Base-by-base conservation (phyloP, 192 early-diverging fungal genomes). In the Rhizophagus prolifer region DNA sequence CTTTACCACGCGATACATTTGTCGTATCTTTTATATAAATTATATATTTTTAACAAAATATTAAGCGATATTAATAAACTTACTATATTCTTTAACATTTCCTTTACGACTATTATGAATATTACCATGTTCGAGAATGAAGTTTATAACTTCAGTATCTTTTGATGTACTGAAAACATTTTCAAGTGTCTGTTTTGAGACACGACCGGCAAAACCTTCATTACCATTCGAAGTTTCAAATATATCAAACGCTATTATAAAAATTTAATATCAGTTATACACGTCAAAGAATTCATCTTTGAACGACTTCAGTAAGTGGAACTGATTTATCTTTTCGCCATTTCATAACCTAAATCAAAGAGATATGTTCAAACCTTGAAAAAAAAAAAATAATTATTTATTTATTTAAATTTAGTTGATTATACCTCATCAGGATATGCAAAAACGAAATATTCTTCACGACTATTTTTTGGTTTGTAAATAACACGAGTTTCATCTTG, bases 281-380 rank as follows among this genome's bases (percentile, higher is more conserved):
- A 6, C 0, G 7, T 38, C 6, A 59, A n/a, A 23, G 6, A 60
- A 16, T 59, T 59, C 13, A 8, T 36, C 73, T 46, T 41, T 75
- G 60, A 38, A 75, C 41, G 0, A 44, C 38, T 0, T 64, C 61
- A 23, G 46, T 63, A 8, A 75, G 34, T 44, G 73, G 73, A 14
- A 75, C 47, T 30, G 73, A 41, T 75, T 75, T 75, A 63, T 75
- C 73, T 28, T 34, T 61, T 1, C 73, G 60, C 73, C 73, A 75
- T 47, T 65, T 63, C 9, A 6, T 1, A 7, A 75, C 59, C 73
- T 75, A 75, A 26, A 6, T 28, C 4, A 34, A 74, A 9, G 14
- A 50, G 4, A 50, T 64, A 3, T 30, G 5, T 25, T 10, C 6
- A n/a, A 3, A 4, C 19, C 25, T 64, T 47, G 9, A 44, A 8